A percentile compares a stretch with the other conserved stretches of the same genome.
These are phyloP conservation scores for Xylaria flabelliformis DNA, from an alignment of 495 filamentous ascomycete species.

Conservation along the genomic window DNA sequence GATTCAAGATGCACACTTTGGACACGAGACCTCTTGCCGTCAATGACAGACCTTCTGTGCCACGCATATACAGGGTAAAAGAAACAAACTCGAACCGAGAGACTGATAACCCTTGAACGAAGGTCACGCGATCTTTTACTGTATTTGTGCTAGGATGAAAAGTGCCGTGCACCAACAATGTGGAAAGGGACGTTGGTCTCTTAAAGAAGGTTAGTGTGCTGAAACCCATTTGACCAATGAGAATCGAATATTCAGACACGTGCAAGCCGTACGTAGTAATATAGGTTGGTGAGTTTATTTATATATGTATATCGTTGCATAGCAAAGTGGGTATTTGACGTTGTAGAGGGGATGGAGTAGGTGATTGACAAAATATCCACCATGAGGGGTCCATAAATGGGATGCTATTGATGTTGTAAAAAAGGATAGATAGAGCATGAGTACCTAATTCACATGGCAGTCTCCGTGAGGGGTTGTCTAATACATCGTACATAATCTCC, in stretches of 20 bases:
- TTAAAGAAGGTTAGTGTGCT: not conserved
- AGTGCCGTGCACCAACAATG: not conserved
- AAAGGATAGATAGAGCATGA: too few species aligned
- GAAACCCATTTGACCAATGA: not conserved
- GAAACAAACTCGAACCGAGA: not conserved
- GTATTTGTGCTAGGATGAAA: not conserved
- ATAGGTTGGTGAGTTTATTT: not conserved
- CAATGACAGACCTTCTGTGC: not conserved
- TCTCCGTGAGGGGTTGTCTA: too few species aligned
- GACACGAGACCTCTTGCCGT: not conserved
- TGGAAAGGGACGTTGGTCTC: not conserved
- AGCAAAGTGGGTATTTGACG: too few species aligned
- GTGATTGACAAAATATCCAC: not conserved
- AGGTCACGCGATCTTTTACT: conserved; percentile 13
- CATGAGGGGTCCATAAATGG: too few species aligned
- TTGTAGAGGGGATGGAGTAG: too few species aligned
- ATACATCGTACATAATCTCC: too few species aligned
- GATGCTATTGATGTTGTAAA: too few species aligned
- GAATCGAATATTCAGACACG: not conserved
- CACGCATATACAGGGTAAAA: not conserved
- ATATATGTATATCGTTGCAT: too few species aligned
- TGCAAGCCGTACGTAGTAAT: not conserved
- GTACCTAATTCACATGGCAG: too few species aligned
- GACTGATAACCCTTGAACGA: not conserved
- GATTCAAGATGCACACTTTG: not conserved